Evolutionary conservation across 1,139 yeast genomes (phyloP).

Genomic region (Magnusiomyces starmeri): DNA sequence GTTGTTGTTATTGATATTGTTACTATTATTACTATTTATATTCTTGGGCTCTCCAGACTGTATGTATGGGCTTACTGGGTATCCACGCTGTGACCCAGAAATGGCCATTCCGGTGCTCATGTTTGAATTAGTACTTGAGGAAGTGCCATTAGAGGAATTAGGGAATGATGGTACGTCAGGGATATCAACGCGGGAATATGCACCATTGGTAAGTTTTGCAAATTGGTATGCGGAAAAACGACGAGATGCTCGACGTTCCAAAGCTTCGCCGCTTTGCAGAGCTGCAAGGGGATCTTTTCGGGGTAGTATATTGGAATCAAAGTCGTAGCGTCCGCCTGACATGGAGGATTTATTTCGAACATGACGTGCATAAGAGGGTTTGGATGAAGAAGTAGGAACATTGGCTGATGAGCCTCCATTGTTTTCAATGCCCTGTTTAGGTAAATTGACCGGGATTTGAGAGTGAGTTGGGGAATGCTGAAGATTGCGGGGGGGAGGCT

Average conservation of each 20-base stretch:
- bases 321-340: neutral
- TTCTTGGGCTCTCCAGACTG: neutral
- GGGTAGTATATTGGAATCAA: constrained; percentile 1
- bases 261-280: constrained; percentile 69
- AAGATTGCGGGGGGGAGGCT: neutral
- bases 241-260: constrained; percentile 86
- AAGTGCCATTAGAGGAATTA: constrained; percentile 1
- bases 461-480: neutral
- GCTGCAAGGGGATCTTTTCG: constrained; percentile 56
- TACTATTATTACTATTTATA: neutral
- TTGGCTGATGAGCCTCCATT: too few species aligned
- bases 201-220: constrained; percentile 58
- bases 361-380: constrained; percentile 3
- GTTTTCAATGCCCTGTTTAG: too few species aligned
- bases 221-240: constrained; percentile 90
- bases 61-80: neutral
- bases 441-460: neutral
- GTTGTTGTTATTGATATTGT: neutral
- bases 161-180: constrained; percentile 17
- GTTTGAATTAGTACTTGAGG: neutral
- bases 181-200: constrained; percentile 9
- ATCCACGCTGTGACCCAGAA: neutral
- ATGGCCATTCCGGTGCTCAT: neutral
- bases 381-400: neutral
- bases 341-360: constrained; percentile 4